Evolutionary conservation across 2,329 filamentous ascomycete species (phyloP).

Genomic region (Colletotrichum scovillei): DNA sequence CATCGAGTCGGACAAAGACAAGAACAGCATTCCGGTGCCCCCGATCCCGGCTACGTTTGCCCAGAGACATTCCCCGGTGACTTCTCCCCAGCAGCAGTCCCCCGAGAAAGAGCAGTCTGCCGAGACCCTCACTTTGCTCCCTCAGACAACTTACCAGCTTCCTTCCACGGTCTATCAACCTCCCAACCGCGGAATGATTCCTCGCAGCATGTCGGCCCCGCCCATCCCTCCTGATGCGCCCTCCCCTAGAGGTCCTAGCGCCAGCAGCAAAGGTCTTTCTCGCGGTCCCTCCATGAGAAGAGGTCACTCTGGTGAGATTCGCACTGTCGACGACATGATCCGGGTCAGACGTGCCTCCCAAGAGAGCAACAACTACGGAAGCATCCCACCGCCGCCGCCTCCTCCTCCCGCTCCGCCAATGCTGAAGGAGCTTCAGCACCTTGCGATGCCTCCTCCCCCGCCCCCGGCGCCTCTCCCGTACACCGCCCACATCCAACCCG

Average conservation of each 20-base stretch:
- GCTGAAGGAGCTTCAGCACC: slow-evolving; percentile 71
- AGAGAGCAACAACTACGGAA: slow-evolving; percentile 52
- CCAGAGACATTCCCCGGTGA: slow-evolving; percentile 54
- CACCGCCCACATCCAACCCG: slow-evolving; percentile 51
- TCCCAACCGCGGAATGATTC: slow-evolving; percentile 59
- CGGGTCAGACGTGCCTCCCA: slow-evolving; percentile 21
- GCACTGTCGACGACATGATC: slow-evolving; percentile 60
- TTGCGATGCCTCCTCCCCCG: slow-evolving; percentile 70
- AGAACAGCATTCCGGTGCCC: slow-evolving; percentile 50
- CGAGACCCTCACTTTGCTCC: slow-evolving; percentile 60
- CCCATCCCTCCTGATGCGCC: slow-evolving; percentile 53
- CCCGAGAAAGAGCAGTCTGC: slow-evolving; percentile 46
- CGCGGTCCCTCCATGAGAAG: slow-evolving; percentile 48
- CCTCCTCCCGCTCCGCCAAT: slow-evolving; percentile 65
- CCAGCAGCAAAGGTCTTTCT: slow-evolving; percentile 39
- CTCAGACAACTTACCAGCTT: slow-evolving; percentile 40
- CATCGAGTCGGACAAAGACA: slow-evolving; percentile 69
- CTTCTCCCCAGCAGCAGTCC: slow-evolving; percentile 48
- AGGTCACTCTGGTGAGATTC: slow-evolving; percentile 50
- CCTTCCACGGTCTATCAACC: slow-evolving; percentile 69
- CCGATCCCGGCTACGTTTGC: slow-evolving; percentile 61
- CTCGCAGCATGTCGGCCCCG: slow-evolving; percentile 71
- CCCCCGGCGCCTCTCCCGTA: slow-evolving; percentile 69
- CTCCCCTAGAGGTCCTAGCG: slow-evolving; percentile 47
- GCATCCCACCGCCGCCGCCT: slow-evolving; percentile 63